A percentile compares a stretch with the other conserved stretches of the same genome.
phyloP scores from a whole-genome alignment of 257 asterid species.

The Fraxinus cuspidata region DNA sequence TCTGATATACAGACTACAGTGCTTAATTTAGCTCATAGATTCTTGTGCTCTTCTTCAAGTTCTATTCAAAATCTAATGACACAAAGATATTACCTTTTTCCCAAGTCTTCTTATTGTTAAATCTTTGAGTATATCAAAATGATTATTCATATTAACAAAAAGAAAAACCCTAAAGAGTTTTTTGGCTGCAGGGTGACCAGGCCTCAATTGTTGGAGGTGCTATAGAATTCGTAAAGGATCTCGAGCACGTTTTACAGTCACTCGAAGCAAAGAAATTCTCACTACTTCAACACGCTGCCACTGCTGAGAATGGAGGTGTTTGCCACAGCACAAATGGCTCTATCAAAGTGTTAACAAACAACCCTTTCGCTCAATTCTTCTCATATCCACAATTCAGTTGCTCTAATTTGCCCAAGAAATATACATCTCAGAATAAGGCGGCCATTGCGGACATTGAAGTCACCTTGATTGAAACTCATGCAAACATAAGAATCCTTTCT shows the following conservation, averaged over 20 bases:
- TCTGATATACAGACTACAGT: neutral
- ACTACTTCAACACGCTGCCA: conserved; percentile 30
- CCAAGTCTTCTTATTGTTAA: conserved; percentile 36
- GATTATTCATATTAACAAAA: neutral
- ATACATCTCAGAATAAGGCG: conserved; percentile 66
- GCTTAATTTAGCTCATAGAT: conserved; percentile 7
- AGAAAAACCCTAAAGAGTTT: neutral
- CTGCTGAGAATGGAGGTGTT: neutral
- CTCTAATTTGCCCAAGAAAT: conserved; percentile 49
- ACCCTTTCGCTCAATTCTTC: conserved; percentile 78
- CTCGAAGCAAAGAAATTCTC: conserved; percentile 71
- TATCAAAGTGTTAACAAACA: neutral
- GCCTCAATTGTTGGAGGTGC: conserved; percentile 98
- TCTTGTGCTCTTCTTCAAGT: conserved; percentile 25
- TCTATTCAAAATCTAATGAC: conserved; percentile 35
- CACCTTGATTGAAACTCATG: conserved; percentile 88
- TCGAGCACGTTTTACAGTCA: conserved; percentile 85
- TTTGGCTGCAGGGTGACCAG: conserved; percentile 73
- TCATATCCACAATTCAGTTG: conserved; percentile 76
- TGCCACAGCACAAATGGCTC: neutral
- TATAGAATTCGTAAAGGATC: conserved; percentile 87
- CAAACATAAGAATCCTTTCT: conserved; percentile 75
- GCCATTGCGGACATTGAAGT: conserved; percentile 86
- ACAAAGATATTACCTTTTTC: conserved; percentile 21
- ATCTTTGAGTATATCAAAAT: neutral